Percentiles rank a stretch among this genome's conserved stretches.
phyloP scores from a whole-genome alignment of 495 filamentous ascomycete genomes.

The Aspergillus homomorphus region DNA sequence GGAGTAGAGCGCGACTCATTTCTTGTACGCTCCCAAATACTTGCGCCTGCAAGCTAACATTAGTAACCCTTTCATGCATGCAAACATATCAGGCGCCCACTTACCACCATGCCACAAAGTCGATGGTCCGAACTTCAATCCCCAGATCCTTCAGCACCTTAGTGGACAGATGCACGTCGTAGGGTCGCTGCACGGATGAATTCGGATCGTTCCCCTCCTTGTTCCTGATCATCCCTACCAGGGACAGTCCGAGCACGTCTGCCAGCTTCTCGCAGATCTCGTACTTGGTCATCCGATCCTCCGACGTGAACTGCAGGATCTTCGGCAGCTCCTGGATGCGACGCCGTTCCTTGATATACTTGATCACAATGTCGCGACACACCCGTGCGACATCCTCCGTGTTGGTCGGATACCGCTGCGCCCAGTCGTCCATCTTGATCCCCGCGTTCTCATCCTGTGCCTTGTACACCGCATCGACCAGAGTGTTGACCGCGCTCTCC shows the following conservation, averaged over 20 bases:
- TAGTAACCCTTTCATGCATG: constrained; percentile 15
- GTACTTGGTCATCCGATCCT: constrained; percentile 87
- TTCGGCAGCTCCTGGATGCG: constrained; percentile 54
- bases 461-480: constrained; percentile 71
- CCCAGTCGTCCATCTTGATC: constrained; percentile 87
- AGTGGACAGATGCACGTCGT: constrained; percentile 85
- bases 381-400: constrained; percentile 89
- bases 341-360: constrained; percentile 54
- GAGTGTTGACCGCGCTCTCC: constrained; percentile 80
- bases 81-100: constrained; percentile 26
- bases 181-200: constrained; percentile 73
- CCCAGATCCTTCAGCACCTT: constrained; percentile 70
- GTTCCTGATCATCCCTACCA: constrained; percentile 68
- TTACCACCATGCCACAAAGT: constrained; percentile 85
- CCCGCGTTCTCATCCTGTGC: constrained; percentile 55
- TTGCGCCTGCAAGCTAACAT: constrained; percentile 33
- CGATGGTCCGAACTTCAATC: constrained; percentile 69
- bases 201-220: constrained; percentile 74
- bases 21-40: constrained; percentile 38
- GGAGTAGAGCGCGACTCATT: constrained; percentile 19
- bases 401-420: constrained; percentile 78
- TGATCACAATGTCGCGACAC: constrained; percentile 63
- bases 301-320: constrained; percentile 83
- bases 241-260: constrained; percentile 73
- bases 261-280: constrained; percentile 80